A percentile compares a stretch with the other conserved stretches of the same genome.
Conservation (phyloP, 192 early-diverging fungal species). For the Mortierella antarctica region DNA sequence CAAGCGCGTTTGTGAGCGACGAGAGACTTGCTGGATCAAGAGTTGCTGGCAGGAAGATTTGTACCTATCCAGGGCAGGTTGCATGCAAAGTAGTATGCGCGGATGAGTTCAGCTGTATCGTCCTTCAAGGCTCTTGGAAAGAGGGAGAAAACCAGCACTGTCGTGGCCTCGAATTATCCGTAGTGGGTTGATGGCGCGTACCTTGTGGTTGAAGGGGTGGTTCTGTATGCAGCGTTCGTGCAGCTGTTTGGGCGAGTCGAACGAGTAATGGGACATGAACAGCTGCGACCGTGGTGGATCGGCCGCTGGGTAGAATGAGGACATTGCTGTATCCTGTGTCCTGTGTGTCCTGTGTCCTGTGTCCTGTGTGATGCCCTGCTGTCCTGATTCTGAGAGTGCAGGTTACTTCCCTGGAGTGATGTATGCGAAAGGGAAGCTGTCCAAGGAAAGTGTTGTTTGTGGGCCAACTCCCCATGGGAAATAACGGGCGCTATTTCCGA, state of each 20-base stretch:
- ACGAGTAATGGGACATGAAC: slow-evolving; percentile 46
- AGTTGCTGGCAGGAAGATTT: slow-evolving; percentile 27
- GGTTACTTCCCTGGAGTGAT: no score
- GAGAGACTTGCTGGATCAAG: not conserved
- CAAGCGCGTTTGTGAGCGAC: slow-evolving; percentile 6
- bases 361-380: not conserved
- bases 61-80: slow-evolving; percentile 7
- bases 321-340: slow-evolving; percentile 5
- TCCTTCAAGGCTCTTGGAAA: slow-evolving; percentile 8
- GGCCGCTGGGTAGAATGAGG: slow-evolving; percentile 36
- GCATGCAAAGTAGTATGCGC: not conserved
- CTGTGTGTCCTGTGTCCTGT: not conserved
- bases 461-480: no score
- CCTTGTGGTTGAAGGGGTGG: slow-evolving; percentile 55
- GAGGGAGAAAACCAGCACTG: slow-evolving; percentile 16
- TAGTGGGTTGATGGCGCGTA: not conserved
- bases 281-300: slow-evolving; percentile 37
- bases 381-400: no score
- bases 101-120: no score
- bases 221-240: slow-evolving; percentile 30
- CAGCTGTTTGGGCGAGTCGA: slow-evolving; percentile 37
- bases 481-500: no score
- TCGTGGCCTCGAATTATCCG: slow-evolving; percentile 3
- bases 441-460: no score
- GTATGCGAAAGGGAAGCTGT: no score